Evolutionary conservation across 1,139 yeast species (phyloP).

Genomic region (Yamadazyma spencermartinsiae): DNA sequence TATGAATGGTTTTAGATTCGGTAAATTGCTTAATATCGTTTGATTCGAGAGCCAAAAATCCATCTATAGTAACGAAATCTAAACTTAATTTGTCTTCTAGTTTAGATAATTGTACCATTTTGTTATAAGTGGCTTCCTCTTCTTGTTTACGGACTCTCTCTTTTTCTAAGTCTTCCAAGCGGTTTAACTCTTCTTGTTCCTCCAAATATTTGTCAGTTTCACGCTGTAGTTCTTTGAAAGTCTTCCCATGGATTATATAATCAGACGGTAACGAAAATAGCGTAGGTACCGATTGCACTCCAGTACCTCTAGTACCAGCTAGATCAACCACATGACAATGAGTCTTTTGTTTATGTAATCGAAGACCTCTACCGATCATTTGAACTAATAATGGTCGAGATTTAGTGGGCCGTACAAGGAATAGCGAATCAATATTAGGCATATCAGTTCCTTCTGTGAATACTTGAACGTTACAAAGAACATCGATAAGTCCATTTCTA

Average conservation of each 20-base stretch:
- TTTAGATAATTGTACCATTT: slow-evolving; percentile 17
- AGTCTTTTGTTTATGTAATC: slow-evolving; percentile 60
- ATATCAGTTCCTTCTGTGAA: slow-evolving; percentile 96
- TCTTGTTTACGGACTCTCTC: slow-evolving; percentile 19
- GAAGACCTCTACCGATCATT: slow-evolving; percentile 89
- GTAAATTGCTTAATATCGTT: slow-evolving; percentile 15
- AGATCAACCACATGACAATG: slow-evolving; percentile 78
- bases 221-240: slow-evolving; percentile 25
- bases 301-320: slow-evolving; percentile 60
- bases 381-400: slow-evolving; percentile 74
- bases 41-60: slow-evolving; percentile 28
- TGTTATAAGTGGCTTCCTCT: slow-evolving; percentile 16
- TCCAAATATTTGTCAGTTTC: slow-evolving; percentile 23
- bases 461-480: slow-evolving; percentile 83
- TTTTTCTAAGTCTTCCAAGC: slow-evolving; percentile 14
- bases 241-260: slow-evolving; percentile 30
- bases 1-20: slow-evolving; percentile 14
- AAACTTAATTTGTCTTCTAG: slow-evolving; percentile 18
- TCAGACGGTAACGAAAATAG: slow-evolving; percentile 47
- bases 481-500: slow-evolving; percentile 61
- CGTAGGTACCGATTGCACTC: slow-evolving; percentile 63
- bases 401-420: slow-evolving; percentile 79
- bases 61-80: slow-evolving; percentile 31
- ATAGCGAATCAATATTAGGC: slow-evolving; percentile 81
- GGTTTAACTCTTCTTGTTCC: slow-evolving; percentile 17